Percentiles rank a stretch among this genome's conserved stretches.
phyloP scores from a whole-genome alignment of 2,329 filamentous ascomycete genomes.

The Ascosphaera acerosa region DNA sequence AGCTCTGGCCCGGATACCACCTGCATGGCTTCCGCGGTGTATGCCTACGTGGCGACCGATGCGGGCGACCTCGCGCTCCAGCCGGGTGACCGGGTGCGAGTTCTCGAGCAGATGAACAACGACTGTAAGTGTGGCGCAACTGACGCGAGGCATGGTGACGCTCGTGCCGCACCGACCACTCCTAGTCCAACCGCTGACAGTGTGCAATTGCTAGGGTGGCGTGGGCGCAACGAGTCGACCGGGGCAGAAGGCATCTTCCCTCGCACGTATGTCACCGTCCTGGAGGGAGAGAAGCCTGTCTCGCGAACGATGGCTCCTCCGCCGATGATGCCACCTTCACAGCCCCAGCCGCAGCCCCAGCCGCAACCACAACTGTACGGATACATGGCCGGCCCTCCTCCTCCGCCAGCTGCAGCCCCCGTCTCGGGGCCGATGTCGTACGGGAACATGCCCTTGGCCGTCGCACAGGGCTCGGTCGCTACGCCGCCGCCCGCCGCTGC shows the following conservation, averaged over 20 bases:
- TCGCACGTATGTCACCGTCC: constrained; percentile 54
- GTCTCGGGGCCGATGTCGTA: constrained; percentile 8
- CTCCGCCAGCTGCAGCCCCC: constrained; percentile 10
- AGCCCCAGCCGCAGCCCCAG: constrained; percentile 10
- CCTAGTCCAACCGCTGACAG: no score
- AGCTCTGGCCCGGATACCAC: no score
- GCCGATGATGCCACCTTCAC: no score
- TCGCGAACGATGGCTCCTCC: no score
- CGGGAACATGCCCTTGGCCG: constrained; percentile 47
- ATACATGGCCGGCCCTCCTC: no score
- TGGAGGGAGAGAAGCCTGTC: constrained; percentile 47
- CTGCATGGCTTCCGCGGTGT: constrained; percentile 53
- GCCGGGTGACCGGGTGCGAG: constrained; percentile 53
- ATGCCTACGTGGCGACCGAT: constrained; percentile 58
- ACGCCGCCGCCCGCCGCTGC: constrained; percentile 13
- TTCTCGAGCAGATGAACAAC: constrained; percentile 82
- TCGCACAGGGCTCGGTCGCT: constrained; percentile 29
- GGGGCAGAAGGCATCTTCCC: constrained; percentile 83
- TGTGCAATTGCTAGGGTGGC: constrained; percentile 41
- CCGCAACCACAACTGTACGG: no score
- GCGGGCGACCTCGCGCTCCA: constrained; percentile 59
- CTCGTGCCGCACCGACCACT: no score
- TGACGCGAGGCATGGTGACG: background rate
- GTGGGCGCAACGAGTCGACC: constrained; percentile 63
- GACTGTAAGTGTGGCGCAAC: constrained; percentile 49